Evolutionary conservation across 2,329 filamentous ascomycete species (phyloP).

Genomic region (Alternaria arbusti): DNA sequence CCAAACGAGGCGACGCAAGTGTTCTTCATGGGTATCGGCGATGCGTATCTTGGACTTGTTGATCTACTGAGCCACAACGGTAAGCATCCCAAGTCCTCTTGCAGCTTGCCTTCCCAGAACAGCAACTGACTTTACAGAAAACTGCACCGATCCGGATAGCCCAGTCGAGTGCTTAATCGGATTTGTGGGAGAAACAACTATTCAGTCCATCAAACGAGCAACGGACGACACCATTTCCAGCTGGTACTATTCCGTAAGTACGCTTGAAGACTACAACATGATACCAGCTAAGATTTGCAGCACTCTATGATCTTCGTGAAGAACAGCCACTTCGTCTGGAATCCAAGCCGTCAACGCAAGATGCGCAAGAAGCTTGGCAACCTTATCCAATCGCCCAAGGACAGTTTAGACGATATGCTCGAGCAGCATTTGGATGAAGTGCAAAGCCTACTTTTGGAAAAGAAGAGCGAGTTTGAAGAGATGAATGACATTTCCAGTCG

Average conservation of each 20-base stretch:
- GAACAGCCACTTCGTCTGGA: constrained; percentile 76
- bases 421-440: constrained; percentile 59
- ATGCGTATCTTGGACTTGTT: constrained; percentile 83
- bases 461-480: constrained; percentile 50
- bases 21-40: constrained; percentile 87
- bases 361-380: constrained; percentile 64
- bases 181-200: constrained; percentile 76
- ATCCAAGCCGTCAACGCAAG: constrained; percentile 64
- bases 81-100: constrained; percentile 46
- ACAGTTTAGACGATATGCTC: constrained; percentile 64
- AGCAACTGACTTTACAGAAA: constrained; percentile 45
- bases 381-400: constrained; percentile 55
- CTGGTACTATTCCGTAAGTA: constrained; percentile 77
- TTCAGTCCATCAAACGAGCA: constrained; percentile 72
- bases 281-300: constrained; percentile 27
- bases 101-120: background rate
- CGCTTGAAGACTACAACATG: background rate
- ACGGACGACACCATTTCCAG: constrained; percentile 74
- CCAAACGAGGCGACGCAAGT: constrained; percentile 73
- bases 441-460: constrained; percentile 52
- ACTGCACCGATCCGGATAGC: constrained; percentile 64
- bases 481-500: constrained; percentile 24
- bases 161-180: constrained; percentile 74
- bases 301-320: constrained; percentile 83
- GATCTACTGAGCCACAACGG: constrained; percentile 79